Evolutionary conservation across 2,329 filamentous ascomycete species (phyloP), one percentile per base, ranked within the genome.

Genomic region (Cucurbitaria berberidis): DNA sequence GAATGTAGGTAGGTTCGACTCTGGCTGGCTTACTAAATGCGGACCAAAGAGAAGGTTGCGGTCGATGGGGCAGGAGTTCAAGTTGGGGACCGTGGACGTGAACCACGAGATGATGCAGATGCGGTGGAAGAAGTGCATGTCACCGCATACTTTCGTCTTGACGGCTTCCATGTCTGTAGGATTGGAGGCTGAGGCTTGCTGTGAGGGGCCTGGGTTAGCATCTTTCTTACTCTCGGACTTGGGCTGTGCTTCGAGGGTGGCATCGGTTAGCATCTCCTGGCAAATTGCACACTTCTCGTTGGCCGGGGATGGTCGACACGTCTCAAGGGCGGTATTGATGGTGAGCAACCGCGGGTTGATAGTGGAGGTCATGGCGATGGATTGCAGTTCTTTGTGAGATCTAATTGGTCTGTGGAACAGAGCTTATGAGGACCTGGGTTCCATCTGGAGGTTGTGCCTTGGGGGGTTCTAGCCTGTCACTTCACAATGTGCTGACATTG

Each of bases 241-340:
- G 27, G 27, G 4, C 8, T 30, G 9, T 13, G 8, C 27, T 13
- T 30, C 27, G 27, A 11, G 27, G 13, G 27, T 30, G 11, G 11
- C 8, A 30, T 35, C 35, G 9, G 45, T 38, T 4, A 53, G 40
- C 13, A 34, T 26, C 18, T 52, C 43, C 30, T 51, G 54, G 38
- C 48, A 51, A 11, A 54, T 49, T 29, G 29, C 72, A 70, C 46
- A 49, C 19, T 34, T 43, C 34, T 43, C 38, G 55, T 55, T 34
- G 30, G 13, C 5, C 13, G 30, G 30, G 8, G 13, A 34, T 34
- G 30, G 30, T n/a, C 30, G 30, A 8, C 30, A 34, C 3, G 30
- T 34, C 13, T n/a, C 9, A 5, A 34, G 30, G 15, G 30, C 13
- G 10, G 10, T 16, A 15, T 5, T n/a, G 30, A 30, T 3, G 13